Evolutionary conservation across 257 asterid genomes (phyloP).

Genomic region (Jaltomata sinuosa): DNA sequence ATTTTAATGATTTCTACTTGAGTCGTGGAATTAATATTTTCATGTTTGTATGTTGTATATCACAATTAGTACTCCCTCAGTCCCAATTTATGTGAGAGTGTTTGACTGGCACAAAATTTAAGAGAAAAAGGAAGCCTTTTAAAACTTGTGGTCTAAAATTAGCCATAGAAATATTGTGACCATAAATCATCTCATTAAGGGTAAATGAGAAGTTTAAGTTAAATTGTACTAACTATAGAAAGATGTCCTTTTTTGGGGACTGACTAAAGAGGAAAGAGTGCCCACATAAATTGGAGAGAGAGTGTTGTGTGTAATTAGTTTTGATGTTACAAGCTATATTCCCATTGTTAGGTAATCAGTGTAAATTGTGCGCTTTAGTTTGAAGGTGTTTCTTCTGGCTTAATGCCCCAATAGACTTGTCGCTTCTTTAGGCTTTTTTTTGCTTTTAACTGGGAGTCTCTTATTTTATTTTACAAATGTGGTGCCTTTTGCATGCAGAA

Average conservation of each 20-base stretch:
- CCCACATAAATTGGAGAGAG: neutral
- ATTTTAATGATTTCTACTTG: neutral
- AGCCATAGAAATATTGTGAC: neutral
- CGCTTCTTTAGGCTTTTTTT: neutral
- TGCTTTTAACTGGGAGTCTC: neutral
- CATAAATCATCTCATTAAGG: neutral
- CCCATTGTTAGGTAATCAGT: neutral
- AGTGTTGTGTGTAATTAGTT: neutral
- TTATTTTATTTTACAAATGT: neutral
- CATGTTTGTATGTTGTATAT: neutral
- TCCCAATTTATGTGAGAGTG: neutral
- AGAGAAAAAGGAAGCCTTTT: neutral
- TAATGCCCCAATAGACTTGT: neutral
- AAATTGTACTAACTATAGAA: neutral
- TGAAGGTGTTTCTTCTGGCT: neutral
- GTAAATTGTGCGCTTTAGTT: neutral
- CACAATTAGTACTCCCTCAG: neutral
- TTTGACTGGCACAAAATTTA: neutral
- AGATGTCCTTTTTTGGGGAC: neutral
- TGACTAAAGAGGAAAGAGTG: neutral
- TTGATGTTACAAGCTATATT: neutral
- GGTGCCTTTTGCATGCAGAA: constrained; percentile 43
- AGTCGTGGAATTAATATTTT: neutral
- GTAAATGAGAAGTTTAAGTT: neutral
- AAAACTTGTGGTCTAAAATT: neutral